Evolutionary conservation across 306 rosid genomes (phyloP), one percentile per base, ranked within the genome.

Genomic region (Clitoria ternatea): DNA sequence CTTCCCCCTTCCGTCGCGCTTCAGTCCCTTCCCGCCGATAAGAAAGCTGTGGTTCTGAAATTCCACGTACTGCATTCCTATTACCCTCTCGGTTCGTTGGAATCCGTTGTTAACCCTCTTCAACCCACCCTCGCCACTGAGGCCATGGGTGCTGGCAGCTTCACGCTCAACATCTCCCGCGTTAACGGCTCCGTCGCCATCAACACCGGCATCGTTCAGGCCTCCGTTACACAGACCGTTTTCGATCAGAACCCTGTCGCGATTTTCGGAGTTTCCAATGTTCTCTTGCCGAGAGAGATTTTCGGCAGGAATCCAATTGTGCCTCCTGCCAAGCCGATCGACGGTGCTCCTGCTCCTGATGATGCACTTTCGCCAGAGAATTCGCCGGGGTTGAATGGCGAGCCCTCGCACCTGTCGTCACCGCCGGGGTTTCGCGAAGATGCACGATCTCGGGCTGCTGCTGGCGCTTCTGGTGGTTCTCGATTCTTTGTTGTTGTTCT

Each of bases 61-160:
- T 87, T 84, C 45, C 99, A 95, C 32, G 99, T 91, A 17, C 84
- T 95, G 0, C 99, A 86, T 26, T 90, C 99, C 0, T 95, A 95
- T 74, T 95, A 95, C 43, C 97, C 99, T 1, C 63, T 95, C 39
- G 99, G 99, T 0, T 89, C 99, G 1, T 81, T 95, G 11, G 83
- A 95, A 72, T 89, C 96, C 2, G 84, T 92, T 4, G 96, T 88
- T 69, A 95, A 95, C 72, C 99, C 99, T 0, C 80, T 89, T n/a
- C 91, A 91, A 63, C 99, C 99, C n/a, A 95, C 99, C 6, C 77
- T 95, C 17, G 99, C 99, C 0, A 95, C 99, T 0, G 97, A 95
- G 73, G 79, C 78, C 71, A 85, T 80, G 88, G 99, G 99, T 0
- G 99, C 99, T 0, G 91, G 93, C 0, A 82, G 91, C 49, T 91